phyloP scores from a whole-genome alignment of 73 alveolate species.

The Symbiodinium pilosum region DNA sequence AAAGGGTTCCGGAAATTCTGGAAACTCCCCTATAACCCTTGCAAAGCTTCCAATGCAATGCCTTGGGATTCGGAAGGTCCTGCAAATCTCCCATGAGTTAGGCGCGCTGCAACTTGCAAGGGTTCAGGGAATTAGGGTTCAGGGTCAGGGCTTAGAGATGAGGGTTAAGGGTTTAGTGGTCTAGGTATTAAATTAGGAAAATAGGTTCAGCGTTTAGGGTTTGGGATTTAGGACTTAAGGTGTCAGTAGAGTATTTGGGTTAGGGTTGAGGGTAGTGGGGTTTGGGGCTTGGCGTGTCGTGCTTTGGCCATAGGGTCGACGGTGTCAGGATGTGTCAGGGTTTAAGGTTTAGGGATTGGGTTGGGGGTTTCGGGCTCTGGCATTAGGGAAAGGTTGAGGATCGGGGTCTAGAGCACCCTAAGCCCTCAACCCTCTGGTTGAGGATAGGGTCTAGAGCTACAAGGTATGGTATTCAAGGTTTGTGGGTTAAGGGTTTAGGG shows the following conservation, averaged over 20 bases:
- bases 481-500: background rate
- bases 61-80: too few relatives aligned
- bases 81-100: constrained; percentile 62
- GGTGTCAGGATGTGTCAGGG: too few relatives aligned
- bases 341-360: background rate
- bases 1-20: too few relatives aligned
- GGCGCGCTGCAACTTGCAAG: background rate
- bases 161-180: background rate
- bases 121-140: too few relatives aligned
- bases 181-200: background rate
- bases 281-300: too few relatives aligned
- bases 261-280: background rate
- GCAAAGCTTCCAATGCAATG: too few relatives aligned
- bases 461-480: background rate
- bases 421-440: background rate
- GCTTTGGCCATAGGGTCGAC: too few relatives aligned
- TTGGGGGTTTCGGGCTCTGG: background rate
- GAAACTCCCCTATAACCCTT: too few relatives aligned
- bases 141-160: background rate
- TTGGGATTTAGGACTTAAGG: background rate
- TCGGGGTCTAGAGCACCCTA: too few relatives aligned
- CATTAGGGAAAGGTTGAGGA: too few relatives aligned
- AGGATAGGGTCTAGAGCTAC: background rate
- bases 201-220: background rate
- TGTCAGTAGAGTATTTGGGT: background rate